phyloP scores from a whole-genome alignment of 2,329 filamentous ascomycete species.

The Ceratocystis variospora region DNA sequence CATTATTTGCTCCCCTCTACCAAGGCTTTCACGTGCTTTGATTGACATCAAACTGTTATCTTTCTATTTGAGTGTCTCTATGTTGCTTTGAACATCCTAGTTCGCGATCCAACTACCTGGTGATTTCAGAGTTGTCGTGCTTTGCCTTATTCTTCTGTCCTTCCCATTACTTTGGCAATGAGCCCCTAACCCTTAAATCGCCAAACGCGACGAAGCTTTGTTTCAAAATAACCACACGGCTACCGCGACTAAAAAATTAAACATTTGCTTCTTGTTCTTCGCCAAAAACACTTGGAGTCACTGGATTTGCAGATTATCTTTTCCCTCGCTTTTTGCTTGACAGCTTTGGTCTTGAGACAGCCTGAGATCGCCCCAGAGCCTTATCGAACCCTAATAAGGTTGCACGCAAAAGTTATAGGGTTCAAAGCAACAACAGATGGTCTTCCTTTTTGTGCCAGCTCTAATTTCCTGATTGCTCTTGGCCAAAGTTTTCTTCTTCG shows the following conservation, averaged over 20 bases:
- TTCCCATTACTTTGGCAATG: too few relatives aligned
- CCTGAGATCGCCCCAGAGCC: too few relatives aligned
- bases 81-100: not conserved
- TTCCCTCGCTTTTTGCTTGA: not conserved
- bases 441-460: too few relatives aligned
- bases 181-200: not conserved
- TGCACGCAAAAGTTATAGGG: too few relatives aligned
- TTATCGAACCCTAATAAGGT: too few relatives aligned
- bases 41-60: not conserved
- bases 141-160: not conserved
- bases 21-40: not conserved
- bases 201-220: slow-evolving; percentile 2
- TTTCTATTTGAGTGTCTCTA: not conserved
- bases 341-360: too few relatives aligned
- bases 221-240: not conserved
- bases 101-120: not conserved
- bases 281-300: not conserved
- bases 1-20: not conserved
- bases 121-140: not conserved
- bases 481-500: too few relatives aligned
- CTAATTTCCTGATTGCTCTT: too few relatives aligned
- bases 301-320: not conserved
- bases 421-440: too few relatives aligned
- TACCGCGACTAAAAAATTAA: slow-evolving; percentile 7
- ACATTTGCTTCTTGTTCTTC: not conserved